Evolutionary conservation across 306 rosid genomes (phyloP).

Genomic region (Delonix regia): DNA sequence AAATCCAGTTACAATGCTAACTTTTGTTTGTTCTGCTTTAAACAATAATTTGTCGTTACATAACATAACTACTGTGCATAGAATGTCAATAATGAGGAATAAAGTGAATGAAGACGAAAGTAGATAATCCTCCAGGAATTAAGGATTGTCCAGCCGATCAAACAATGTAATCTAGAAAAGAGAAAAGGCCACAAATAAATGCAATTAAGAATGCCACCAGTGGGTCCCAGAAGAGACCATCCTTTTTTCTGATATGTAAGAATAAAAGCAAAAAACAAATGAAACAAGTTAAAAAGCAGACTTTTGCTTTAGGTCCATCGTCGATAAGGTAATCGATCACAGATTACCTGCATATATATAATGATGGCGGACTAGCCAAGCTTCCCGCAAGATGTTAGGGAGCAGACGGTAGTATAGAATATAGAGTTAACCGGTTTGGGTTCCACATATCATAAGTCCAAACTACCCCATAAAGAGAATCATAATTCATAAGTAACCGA

Average conservation of each 20-base stretch:
- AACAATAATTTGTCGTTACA: not conserved
- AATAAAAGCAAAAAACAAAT: not conserved
- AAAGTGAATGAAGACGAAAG: not conserved
- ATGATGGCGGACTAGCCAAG: not conserved
- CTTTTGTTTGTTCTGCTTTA: not conserved
- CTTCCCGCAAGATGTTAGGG: not conserved
- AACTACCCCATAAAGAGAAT: not conserved
- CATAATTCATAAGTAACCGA: not conserved
- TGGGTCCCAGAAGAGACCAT: not conserved
- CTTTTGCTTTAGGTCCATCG: not conserved
- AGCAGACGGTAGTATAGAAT: not conserved
- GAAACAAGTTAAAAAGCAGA: not conserved
- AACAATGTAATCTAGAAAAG: not conserved
- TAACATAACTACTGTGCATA: not conserved
- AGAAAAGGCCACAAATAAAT: not conserved
- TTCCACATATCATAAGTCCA: not conserved
- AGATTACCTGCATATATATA: not conserved
- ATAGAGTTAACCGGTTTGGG: not conserved
- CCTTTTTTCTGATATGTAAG: not conserved
- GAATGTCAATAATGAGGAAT: not conserved
- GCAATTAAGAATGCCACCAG: not conserved
- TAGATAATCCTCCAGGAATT: not conserved
- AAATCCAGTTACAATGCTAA: not conserved
- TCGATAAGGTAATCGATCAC: not conserved
- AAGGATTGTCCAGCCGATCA: not conserved